Evolutionary conservation across 2,329 filamentous ascomycete species (phyloP).

Genomic region (Onygena corvina): DNA sequence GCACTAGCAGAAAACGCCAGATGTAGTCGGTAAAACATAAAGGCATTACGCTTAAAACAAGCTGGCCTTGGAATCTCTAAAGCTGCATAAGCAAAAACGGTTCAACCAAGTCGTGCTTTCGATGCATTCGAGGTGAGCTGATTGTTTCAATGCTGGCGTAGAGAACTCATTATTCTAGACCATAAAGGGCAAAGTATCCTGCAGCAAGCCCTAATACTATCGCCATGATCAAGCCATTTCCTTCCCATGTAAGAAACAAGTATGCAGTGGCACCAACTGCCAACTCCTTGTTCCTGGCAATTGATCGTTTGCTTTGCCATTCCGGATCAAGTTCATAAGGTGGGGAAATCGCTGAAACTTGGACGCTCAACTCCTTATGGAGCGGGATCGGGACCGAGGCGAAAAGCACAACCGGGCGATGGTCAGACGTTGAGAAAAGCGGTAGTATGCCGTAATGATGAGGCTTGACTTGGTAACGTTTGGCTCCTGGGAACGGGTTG

Average conservation of each 20-base stretch:
- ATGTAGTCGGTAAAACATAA: no score
- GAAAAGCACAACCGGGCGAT: conserved; percentile 68
- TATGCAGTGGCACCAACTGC: conserved; percentile 48
- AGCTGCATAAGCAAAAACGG: no score
- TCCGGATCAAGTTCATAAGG: conserved; percentile 48
- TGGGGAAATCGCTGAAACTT: conserved; percentile 19
- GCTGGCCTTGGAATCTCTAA: no score
- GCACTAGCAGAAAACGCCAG: no score
- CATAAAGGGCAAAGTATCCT: conserved; percentile 30
- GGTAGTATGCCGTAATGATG: conserved; percentile 62
- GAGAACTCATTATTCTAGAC: neutral
- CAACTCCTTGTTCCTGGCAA: conserved; percentile 48
- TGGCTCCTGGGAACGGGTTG: conserved; percentile 40
- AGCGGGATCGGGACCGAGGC: conserved; percentile 50
- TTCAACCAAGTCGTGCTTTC: neutral
- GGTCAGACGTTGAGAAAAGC: conserved; percentile 71
- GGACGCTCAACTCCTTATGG: conserved; percentile 23
- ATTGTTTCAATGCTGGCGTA: neutral
- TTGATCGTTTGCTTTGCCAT: conserved; percentile 44
- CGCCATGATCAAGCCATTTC: conserved; percentile 32
- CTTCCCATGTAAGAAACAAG: conserved; percentile 39
- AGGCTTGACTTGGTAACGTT: conserved; percentile 37
- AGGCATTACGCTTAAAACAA: no score
- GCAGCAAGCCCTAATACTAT: conserved; percentile 29
- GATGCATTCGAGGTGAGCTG: neutral